Evolutionary conservation across 495 filamentous ascomycete species (phyloP).

Genomic region (Pyrenula massariospora): DNA sequence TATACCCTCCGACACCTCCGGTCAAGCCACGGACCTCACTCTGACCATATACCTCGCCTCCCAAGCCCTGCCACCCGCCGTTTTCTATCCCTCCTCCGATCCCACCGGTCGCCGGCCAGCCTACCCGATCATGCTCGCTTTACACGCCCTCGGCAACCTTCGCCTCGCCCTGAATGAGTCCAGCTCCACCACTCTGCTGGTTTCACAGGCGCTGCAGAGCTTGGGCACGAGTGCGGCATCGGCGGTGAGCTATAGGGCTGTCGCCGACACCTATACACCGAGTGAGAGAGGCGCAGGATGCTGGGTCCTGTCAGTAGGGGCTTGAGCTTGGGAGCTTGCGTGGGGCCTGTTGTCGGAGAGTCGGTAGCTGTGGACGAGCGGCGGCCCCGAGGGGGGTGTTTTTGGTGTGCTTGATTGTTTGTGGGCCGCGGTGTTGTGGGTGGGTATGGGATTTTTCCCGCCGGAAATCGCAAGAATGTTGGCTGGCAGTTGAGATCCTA

Average conservation of each 20-base stretch:
- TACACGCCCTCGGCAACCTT: slow-evolving; percentile 22
- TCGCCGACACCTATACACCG: slow-evolving; percentile 18
- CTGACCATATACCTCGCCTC: slow-evolving; percentile 21
- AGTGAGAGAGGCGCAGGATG: slow-evolving; percentile 22
- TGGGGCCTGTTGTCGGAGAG: slow-evolving; percentile 10
- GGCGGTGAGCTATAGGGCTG: slow-evolving; percentile 17
- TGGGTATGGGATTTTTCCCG: too few relatives aligned
- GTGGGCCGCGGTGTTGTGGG: too few relatives aligned
- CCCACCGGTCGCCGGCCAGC: slow-evolving; percentile 22
- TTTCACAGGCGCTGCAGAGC: slow-evolving; percentile 24
- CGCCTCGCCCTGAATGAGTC: slow-evolving; percentile 18
- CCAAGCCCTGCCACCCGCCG: slow-evolving; percentile 21
- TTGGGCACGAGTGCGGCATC: slow-evolving; percentile 20
- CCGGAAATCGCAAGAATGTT: too few relatives aligned
- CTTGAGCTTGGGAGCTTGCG: slow-evolving; percentile 7
- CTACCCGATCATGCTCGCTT: slow-evolving; percentile 17
- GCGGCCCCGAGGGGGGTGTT: slow-evolving; percentile 9
- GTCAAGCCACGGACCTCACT: slow-evolving; percentile 22
- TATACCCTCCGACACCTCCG: slow-evolving; percentile 9
- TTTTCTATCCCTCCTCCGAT: slow-evolving; percentile 26
- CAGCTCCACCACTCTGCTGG: slow-evolving; percentile 19
- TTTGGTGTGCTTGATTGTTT: slow-evolving; percentile 8
- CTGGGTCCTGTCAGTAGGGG: slow-evolving; percentile 14
- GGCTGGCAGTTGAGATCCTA: too few relatives aligned
- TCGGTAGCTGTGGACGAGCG: slow-evolving; percentile 6